phyloP scores from a whole-genome alignment of 2,329 filamentous ascomycete species.

The Aureobasidium sp. region DNA sequence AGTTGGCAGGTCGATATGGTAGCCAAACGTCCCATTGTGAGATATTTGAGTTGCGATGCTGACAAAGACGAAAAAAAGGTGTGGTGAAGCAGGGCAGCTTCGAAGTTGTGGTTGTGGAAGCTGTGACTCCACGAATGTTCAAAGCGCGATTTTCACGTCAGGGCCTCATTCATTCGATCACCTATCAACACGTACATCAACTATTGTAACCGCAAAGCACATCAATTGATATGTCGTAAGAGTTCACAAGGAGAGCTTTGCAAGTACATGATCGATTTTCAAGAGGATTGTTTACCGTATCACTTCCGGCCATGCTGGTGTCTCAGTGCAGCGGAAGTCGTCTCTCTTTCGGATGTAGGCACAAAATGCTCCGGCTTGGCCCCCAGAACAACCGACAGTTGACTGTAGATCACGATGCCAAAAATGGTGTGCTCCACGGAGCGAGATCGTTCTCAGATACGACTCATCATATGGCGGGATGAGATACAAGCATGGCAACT shows the following conservation, averaged over 20 bases:
- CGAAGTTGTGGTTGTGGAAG: background rate
- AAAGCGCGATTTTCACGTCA: conserved; percentile 9
- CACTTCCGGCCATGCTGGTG: no score
- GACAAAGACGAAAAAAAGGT: background rate
- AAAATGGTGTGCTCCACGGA: background rate
- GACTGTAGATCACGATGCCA: background rate
- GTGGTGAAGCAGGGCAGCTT: no score
- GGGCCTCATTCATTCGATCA: background rate
- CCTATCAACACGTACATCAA: background rate
- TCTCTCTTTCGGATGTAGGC: background rate
- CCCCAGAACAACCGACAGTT: background rate
- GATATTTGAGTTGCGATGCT: background rate
- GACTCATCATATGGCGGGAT: background rate
- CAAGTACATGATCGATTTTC: no score
- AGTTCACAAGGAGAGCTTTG: background rate
- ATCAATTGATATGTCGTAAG: no score
- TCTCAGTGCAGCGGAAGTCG: no score
- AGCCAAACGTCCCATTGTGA: conserved; percentile 32
- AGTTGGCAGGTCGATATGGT: conserved; percentile 41
- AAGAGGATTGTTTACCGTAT: no score
- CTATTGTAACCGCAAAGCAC: background rate
- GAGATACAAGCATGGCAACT: no score
- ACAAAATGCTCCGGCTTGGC: conserved; percentile 7
- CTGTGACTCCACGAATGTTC: background rate
- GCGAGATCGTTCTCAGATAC: background rate